Evolutionary conservation across 1,284 basidiomycete species (phyloP).

Genomic region (Cryptococcus wingfieldii): DNA sequence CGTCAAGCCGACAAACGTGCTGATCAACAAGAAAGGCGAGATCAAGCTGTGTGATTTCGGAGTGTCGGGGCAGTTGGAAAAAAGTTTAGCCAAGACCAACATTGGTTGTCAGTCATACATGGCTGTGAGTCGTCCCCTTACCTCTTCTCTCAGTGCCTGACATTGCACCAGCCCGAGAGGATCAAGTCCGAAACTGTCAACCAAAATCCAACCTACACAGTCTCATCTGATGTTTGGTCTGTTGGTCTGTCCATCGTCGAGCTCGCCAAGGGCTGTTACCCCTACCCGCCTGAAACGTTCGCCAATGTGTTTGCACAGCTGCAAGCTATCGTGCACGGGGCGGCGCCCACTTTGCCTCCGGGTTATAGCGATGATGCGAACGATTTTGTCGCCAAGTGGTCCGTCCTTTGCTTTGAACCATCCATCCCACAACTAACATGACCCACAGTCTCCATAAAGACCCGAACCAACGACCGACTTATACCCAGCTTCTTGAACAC

Average conservation of each 20-base stretch:
- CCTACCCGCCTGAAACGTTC: conserved; percentile 98
- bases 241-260: conserved; percentile 95
- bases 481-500: conserved; percentile 75
- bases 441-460: conserved; percentile 66
- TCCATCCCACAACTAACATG: not conserved
- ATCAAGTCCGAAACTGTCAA: conserved; percentile 91
- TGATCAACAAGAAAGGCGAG: conserved; percentile 82
- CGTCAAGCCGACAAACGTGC: conserved; percentile 95
- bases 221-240: conserved; percentile 97
- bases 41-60: conserved; percentile 98
- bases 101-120: conserved; percentile 99
- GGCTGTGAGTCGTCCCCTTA: conserved; percentile 63
- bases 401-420: conserved; percentile 15
- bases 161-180: conserved; percentile 68
- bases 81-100: conserved; percentile 94
- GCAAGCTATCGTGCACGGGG: conserved; percentile 91
- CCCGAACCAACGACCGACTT: conserved; percentile 73
- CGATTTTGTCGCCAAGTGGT: conserved; percentile 54
- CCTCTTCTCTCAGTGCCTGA: not conserved
- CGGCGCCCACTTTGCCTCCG: conserved; percentile 76
- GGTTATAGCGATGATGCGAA: conserved; percentile 50
- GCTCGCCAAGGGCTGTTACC: conserved; percentile 85
- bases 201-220: conserved; percentile 83
- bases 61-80: conserved; percentile 94
- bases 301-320: conserved; percentile 94